Evolutionary conservation across 768 basidiomycete species (phyloP), one percentile per base, ranked within the genome.

Genomic region (Panellus pusillus): DNA sequence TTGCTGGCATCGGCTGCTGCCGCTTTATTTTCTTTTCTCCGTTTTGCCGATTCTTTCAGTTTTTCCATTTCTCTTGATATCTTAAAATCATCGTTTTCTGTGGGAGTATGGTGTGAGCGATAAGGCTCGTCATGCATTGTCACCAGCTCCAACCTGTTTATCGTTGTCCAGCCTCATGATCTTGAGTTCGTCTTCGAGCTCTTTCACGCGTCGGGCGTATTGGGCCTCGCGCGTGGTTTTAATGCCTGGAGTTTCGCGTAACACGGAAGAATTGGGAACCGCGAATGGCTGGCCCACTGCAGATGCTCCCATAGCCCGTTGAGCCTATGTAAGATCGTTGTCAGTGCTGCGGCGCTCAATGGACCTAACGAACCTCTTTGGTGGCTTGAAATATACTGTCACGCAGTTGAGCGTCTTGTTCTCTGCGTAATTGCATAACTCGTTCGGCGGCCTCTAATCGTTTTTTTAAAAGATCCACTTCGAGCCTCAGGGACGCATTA

Each of bases 51-150:
- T 64, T 93, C 92, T 66, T 93, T 93, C 52, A 93, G 73, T 68
- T 91, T 92, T 66, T 90, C 89, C 91, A 93, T 37, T 89, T 79
- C 70, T 93, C 91, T 24, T 87, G 82, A 70, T 89, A 93, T 62
- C 88, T 87, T 18, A 78, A 75, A 58, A 92, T 91, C 81, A 91
- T 88, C 11, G 82, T 75, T 83, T 87, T 89, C 91, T 93, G 70
- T 54, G 54, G 2, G 44, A 63, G 48, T 17, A 35, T 19, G n/a
- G n/a, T 37, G 18, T 39, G 50, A 54, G 41, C 31, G 19, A 47
- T 28, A 29, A 43, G 35, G 37, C 19, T 31, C 43, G 35, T 14
- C 39, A 37, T 24, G 24, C 24, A 12, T 50, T 27, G 36, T 20
- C 35, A 32, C 44, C 15, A 44, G n/a, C 36, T 14, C 39, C 18